A percentile compares a stretch with the other conserved stretches of the same genome.
These are phyloP conservation scores for Ustilago curta DNA, from an alignment of 1,284 basidiomycete species.

Conservation along the genomic window DNA sequence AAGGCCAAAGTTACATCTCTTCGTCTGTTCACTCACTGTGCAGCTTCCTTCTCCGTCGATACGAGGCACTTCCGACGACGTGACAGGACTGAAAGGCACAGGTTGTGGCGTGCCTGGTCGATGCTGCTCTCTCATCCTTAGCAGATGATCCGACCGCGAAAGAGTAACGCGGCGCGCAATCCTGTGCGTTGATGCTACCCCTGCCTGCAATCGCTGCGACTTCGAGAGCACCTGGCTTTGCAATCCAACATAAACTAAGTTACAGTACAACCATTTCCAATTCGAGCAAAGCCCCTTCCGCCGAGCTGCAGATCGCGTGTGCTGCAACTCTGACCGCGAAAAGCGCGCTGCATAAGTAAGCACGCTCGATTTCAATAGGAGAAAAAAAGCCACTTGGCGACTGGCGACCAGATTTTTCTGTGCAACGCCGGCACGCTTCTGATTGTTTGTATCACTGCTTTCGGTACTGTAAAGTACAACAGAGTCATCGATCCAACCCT, in stretches of 20 bases:
- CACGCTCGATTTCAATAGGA: conserved; percentile 5
- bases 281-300: conserved; percentile 1
- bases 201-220: not conserved
- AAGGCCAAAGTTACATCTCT: too few species aligned
- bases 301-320: conserved; percentile 8
- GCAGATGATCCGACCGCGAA: conserved; percentile 6
- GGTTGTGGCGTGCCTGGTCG: too few species aligned
- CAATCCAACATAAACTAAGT: not conserved
- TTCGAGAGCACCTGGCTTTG: not conserved
- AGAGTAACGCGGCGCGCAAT: conserved; percentile 3
- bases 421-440: not conserved
- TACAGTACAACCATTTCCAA: not conserved
- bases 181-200: conserved; percentile 1
- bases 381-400: conserved; percentile 14
- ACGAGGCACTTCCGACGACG: too few species aligned
- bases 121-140: not conserved
- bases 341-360: conserved; percentile 9
- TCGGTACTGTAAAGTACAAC: not conserved
- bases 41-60: too few species aligned
- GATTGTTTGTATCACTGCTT: not conserved
- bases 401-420: not conserved
- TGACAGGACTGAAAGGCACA: too few species aligned
- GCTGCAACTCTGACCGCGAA: conserved; percentile 15
- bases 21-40: too few species aligned
- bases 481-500: not conserved